phyloP scores from a whole-genome alignment of 2,329 filamentous ascomycete genomes.

The Ophiocordyceps camponoti-rufipedis region DNA sequence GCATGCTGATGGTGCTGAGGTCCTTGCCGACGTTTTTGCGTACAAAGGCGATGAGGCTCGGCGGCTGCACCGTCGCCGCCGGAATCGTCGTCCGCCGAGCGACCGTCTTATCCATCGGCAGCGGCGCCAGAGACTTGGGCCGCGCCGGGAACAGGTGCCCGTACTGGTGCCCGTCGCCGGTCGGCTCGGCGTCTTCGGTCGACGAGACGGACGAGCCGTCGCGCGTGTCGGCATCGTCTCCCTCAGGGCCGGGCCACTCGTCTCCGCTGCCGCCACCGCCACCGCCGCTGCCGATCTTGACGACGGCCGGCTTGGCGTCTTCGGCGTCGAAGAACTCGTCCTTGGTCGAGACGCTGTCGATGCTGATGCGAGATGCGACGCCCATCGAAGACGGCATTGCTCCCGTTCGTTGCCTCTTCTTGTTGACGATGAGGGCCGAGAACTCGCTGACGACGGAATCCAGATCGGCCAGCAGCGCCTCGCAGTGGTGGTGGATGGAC shows the following conservation, averaged over 20 bases:
- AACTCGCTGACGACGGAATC: conserved; percentile 76
- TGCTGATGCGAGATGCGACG: conserved; percentile 37
- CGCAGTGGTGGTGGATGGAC: conserved; percentile 64
- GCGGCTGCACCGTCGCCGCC: conserved; percentile 59
- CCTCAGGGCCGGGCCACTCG: conserved; percentile 19
- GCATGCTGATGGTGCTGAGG: conserved; percentile 91
- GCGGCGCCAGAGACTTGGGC: conserved; percentile 57
- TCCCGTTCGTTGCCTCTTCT: conserved; percentile 54
- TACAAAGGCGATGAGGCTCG: conserved; percentile 82
- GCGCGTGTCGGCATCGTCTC: conserved; percentile 5
- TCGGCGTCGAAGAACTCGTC: conserved; percentile 95
- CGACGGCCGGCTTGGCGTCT: conserved; percentile 43
- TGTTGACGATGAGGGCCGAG: conserved; percentile 55
- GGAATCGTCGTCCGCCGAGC: conserved; percentile 52
- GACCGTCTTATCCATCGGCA: conserved; percentile 51
- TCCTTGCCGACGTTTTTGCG: conserved; percentile 98
- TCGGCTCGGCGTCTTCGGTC: conserved; percentile 38
- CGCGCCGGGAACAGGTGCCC: conserved; percentile 50
- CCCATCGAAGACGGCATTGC: conserved; percentile 27
- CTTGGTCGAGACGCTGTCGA: conserved; percentile 55
- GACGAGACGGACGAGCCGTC: conserved; percentile 43
- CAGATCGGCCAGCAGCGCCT: conserved; percentile 66
- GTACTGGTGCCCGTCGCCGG: conserved; percentile 35
- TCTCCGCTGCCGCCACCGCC: conserved; percentile 49
- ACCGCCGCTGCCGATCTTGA: conserved; percentile 57